phyloP scores from a whole-genome alignment of 164 flowering plant genomes.

The Amborella trichopoda region DNA sequence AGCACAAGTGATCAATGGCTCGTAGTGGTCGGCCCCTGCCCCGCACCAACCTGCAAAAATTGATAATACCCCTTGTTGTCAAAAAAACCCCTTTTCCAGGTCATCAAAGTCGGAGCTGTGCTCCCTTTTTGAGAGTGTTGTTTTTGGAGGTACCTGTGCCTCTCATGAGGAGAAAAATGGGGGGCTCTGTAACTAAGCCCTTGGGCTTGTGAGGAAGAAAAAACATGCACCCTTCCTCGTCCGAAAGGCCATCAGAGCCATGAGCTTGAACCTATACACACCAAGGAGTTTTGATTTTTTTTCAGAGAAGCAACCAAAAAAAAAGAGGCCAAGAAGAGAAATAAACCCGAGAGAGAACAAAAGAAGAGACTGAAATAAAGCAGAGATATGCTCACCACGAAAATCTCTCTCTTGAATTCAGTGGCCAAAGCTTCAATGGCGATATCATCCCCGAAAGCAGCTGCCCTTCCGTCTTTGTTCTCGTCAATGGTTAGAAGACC shows the following conservation, averaged over 20 bases:
- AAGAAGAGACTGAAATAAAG: background rate
- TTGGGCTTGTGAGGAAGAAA: slow-evolving; percentile 30
- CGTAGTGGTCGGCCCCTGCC: slow-evolving; percentile 84
- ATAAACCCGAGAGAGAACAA: background rate
- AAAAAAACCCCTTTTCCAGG: background rate
- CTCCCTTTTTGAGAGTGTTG: background rate
- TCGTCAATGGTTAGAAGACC: slow-evolving; percentile 12
- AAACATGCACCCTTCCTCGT: slow-evolving; percentile 37
- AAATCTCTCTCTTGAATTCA: slow-evolving; percentile 9
- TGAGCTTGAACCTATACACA: slow-evolving; percentile 68
- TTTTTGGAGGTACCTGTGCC: slow-evolving; percentile 58
- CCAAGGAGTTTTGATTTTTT: background rate
- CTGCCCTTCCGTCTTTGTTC: slow-evolving; percentile 12
- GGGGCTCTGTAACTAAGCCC: slow-evolving; percentile 46
- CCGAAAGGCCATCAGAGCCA: slow-evolving; percentile 79
- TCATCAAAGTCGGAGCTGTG: background rate
- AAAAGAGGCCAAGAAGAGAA: background rate
- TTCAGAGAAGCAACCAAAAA: background rate
- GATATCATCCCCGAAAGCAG: slow-evolving; percentile 15
- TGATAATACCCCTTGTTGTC: background rate
- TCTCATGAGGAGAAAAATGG: slow-evolving; percentile 79
- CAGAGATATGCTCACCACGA: slow-evolving; percentile 5
- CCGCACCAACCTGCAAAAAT: slow-evolving; percentile 69
- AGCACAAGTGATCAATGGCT: slow-evolving; percentile 65
- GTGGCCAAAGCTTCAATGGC: slow-evolving; percentile 13